Evolutionary conservation across 805 yeast genomes (phyloP).

Genomic region (Metschnikowia sp.): DNA sequence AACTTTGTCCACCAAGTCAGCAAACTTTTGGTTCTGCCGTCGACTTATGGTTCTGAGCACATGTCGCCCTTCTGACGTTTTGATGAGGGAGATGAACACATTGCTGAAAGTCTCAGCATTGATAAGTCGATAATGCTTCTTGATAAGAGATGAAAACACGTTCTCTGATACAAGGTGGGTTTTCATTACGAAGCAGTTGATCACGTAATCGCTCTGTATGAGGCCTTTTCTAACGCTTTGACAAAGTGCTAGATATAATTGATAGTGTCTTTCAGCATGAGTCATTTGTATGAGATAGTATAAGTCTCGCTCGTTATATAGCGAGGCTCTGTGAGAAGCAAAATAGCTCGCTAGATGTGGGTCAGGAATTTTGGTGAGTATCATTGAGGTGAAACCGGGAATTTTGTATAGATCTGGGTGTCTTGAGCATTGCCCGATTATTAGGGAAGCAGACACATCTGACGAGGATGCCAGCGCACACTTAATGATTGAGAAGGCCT

Average conservation of each 20-base stretch:
- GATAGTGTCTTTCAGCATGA: neutral
- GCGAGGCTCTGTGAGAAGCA: neutral
- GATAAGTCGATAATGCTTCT: neutral
- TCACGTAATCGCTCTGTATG: constrained; percentile 2
- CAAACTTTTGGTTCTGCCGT: neutral
- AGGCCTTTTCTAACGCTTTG: constrained; percentile 2
- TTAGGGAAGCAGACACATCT: neutral
- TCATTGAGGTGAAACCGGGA: constrained; percentile 5
- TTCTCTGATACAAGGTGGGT: neutral
- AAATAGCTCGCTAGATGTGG: neutral
- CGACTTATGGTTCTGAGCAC: constrained; percentile 5
- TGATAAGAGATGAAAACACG: neutral
- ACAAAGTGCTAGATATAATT: constrained; percentile 2
- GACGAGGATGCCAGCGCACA: neutral
- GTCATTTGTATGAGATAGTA: neutral
- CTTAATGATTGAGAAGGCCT: neutral
- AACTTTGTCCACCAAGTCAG: neutral
- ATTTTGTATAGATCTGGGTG: constrained; percentile 3
- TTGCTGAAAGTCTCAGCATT: neutral
- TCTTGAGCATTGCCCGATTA: neutral
- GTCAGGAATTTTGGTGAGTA: neutral
- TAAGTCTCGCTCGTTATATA: constrained; percentile 9
- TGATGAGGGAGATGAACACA: constrained; percentile 1
- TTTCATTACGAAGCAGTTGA: constrained; percentile 3
- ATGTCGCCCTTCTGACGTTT: neutral